Evolutionary conservation across 495 filamentous ascomycete genomes (phyloP), one percentile per base, ranked within the genome.

Genomic region (Cercophora scortea): DNA sequence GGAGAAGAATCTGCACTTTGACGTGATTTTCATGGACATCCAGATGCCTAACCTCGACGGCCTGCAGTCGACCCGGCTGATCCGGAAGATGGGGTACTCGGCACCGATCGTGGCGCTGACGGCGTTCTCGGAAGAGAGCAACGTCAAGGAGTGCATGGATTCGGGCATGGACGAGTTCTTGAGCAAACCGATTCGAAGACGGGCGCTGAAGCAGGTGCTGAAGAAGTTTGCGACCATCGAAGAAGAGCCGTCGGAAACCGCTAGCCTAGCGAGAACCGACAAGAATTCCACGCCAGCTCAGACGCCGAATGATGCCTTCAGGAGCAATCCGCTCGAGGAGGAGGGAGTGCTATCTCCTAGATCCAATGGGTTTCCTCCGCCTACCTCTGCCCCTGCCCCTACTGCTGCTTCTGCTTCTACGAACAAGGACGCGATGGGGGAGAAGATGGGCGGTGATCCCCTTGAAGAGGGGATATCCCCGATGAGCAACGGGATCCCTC

Each of bases 21-120:
- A 92, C 56, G 71, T 95, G 12, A 93, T 95, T 43, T 92, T 95
- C 64, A 95, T 95, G 90, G 90, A 95, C 65, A 87, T 95, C 43
- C 75, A 92, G 75, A 96, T 96, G 91, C 91, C 91, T 15, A 92
- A 91, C 61, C 78, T 96, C 9, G 89, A 95, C 55, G 91, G 91
- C 5, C 76, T 95, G 19, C 81, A 95, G 64, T 90, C 85, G 44
- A 95, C 91, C 0, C 78, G 87, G n/a, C 75, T 93, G 13, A 95
- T 95, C 53, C 80, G 91, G 6, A 72, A 89, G 56, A 85, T 92
- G 72, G 91, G 91, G 11, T 96, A 91, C 63, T 83, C 79, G 17
- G 86, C 87, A 6, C 91, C 91, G 7, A 96, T 96, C 56, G 90
- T 96, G 10, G 91, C 91, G 3, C 69, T 96, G 41, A 93, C 89